Percentiles rank a stretch among this genome's conserved stretches.
phyloP scores from a whole-genome alignment of 257 asterid species.

The Penstemon newberryi region DNA sequence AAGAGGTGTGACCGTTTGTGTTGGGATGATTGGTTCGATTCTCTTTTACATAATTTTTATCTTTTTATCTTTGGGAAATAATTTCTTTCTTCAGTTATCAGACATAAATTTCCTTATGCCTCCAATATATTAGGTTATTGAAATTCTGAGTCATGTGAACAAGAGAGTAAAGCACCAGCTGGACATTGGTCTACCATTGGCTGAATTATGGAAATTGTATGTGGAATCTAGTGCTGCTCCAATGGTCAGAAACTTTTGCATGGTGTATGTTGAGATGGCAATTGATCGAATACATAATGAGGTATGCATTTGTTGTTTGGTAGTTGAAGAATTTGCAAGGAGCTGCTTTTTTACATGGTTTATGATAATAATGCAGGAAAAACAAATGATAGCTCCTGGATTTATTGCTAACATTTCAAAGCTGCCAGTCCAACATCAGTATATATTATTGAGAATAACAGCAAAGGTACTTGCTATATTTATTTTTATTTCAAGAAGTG shows the following conservation, averaged over 20 bases:
- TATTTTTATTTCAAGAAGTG: conserved; percentile 19
- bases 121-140: conserved; percentile 57
- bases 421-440: conserved; percentile 89
- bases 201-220: conserved; percentile 79
- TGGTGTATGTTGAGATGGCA: conserved; percentile 91
- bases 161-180: conserved; percentile 86
- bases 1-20: conserved; percentile 1
- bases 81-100: conserved; percentile 16
- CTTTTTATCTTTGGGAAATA: conserved; percentile 4
- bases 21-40: conserved; percentile 15
- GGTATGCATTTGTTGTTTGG: conserved; percentile 46
- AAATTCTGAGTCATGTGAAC: conserved; percentile 90
- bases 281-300: conserved; percentile 72
- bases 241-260: conserved; percentile 89
- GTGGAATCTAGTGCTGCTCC: conserved; percentile 67
- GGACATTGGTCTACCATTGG: conserved; percentile 67
- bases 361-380: conserved; percentile 58
- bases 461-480: conserved; percentile 54
- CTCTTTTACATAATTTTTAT: not conserved
- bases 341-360: conserved; percentile 19
- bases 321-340: conserved; percentile 20
- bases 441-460: conserved; percentile 68
- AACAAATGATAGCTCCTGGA: conserved; percentile 66
- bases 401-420: conserved; percentile 65
- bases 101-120: conserved; percentile 18